These are phyloP conservation scores for Reticulascus tulasneorum DNA, from an alignment of 2,329 filamentous ascomycete species.

Conservation along the genomic window DNA sequence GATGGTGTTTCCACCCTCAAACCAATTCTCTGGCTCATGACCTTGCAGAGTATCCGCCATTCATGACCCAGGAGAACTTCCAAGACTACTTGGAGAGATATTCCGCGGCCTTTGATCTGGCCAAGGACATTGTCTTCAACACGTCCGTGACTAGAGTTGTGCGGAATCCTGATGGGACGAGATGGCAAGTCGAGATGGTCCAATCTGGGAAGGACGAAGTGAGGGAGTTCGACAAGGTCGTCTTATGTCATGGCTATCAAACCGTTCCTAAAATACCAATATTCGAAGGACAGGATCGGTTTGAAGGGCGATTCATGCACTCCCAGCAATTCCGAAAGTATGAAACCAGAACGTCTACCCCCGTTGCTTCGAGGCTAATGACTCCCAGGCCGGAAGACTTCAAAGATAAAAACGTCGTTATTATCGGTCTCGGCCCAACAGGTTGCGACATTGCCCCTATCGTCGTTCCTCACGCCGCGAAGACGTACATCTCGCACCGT, in stretches of 20 bases:
- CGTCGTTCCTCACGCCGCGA: constrained; percentile 28
- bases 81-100: constrained; percentile 37
- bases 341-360: background rate
- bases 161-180: constrained; percentile 21
- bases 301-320: constrained; percentile 35
- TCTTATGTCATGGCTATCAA: constrained; percentile 30
- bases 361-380: background rate
- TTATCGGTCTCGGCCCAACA: constrained; percentile 39
- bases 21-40: background rate
- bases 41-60: constrained; percentile 20
- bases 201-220: constrained; percentile 17
- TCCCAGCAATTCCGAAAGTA: constrained; percentile 30
- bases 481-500: constrained; percentile 38
- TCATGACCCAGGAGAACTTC: constrained; percentile 20
- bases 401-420: constrained; percentile 35
- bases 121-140: constrained; percentile 28
- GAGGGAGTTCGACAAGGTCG: constrained; percentile 32
- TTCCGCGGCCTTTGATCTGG: constrained; percentile 32
- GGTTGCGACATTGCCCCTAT: constrained; percentile 29
- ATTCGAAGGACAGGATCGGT: constrained; percentile 30
- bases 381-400: constrained; percentile 25
- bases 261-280: constrained; percentile 29
- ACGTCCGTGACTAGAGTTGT: constrained; percentile 24
- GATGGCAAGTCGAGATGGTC: constrained; percentile 28
- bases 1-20: background rate